phyloP scores from a whole-genome alignment of 768 basidiomycete species.

The Kwoniella mangroviensis region DNA sequence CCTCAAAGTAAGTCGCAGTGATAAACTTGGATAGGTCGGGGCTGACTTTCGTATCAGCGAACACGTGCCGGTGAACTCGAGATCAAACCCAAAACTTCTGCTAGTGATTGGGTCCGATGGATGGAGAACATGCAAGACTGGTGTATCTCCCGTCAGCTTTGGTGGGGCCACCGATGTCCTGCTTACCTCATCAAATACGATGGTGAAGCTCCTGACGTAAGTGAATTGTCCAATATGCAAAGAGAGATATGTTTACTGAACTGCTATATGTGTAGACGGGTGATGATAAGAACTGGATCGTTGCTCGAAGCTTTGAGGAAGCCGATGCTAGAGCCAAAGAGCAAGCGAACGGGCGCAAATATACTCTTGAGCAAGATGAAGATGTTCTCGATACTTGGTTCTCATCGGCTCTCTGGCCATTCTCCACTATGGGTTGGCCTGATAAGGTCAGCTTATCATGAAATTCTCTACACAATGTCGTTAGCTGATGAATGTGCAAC shows the following conservation, averaged over 20 bases:
- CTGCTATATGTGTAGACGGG: slow-evolving; percentile 60
- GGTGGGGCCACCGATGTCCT: slow-evolving; percentile 98
- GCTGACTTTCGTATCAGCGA: slow-evolving; percentile 63
- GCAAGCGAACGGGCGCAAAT: slow-evolving; percentile 68
- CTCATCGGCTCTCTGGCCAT: slow-evolving; percentile 96
- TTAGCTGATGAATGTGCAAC: slow-evolving; percentile 21
- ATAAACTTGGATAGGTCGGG: neutral
- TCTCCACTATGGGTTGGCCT: slow-evolving; percentile 97
- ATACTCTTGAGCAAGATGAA: slow-evolving; percentile 85
- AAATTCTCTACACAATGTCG: slow-evolving; percentile 9
- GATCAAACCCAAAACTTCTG: slow-evolving; percentile 82
- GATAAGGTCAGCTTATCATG: slow-evolving; percentile 66
- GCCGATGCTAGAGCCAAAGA: slow-evolving; percentile 72
- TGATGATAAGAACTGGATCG: slow-evolving; percentile 87
- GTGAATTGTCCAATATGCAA: slow-evolving; percentile 55
- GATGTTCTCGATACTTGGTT: slow-evolving; percentile 99
- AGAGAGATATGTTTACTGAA: neutral
- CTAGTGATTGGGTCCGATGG: slow-evolving; percentile 96
- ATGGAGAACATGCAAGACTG: slow-evolving; percentile 94
- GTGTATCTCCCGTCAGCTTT: slow-evolving; percentile 98
- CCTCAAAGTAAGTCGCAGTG: slow-evolving; percentile 66
- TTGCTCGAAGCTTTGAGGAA: slow-evolving; percentile 83
- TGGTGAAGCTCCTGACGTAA: slow-evolving; percentile 67
- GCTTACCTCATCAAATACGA: slow-evolving; percentile 90
- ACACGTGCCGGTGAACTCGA: slow-evolving; percentile 83